Conservation (phyloP, 371 early-diverging fungal species). For the Basidiobolus meristosporus region DNA sequence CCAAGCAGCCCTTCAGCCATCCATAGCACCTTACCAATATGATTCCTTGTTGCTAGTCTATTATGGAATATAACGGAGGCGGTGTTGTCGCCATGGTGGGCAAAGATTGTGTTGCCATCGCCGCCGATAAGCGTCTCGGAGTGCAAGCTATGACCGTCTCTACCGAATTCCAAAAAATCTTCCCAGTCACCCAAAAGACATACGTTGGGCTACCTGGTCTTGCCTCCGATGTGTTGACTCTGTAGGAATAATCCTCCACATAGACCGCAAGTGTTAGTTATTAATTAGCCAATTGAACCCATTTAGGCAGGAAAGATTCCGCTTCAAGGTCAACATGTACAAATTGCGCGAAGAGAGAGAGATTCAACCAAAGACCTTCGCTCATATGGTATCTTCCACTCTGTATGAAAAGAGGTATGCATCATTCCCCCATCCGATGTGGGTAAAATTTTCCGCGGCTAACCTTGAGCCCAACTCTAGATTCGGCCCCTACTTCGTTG, state of each 20-base stretch:
- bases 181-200: slow-evolving; percentile 65
- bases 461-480: slow-evolving; percentile 18
- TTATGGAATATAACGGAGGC: slow-evolving; percentile 87
- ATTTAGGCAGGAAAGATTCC: slow-evolving; percentile 65
- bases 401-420: slow-evolving; percentile 84
- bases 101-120: slow-evolving; percentile 96
- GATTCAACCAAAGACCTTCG: slow-evolving; percentile 89
- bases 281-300: slow-evolving; percentile 1
- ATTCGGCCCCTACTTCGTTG: slow-evolving; percentile 92
- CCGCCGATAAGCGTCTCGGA: slow-evolving; percentile 87
- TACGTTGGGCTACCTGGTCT: slow-evolving; percentile 90
- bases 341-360: slow-evolving; percentile 90
- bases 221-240: slow-evolving; percentile 93
- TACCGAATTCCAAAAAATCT: slow-evolving; percentile 88
- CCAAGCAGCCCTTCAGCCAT: no score
- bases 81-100: slow-evolving; percentile 98
- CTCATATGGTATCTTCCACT: slow-evolving; percentile 90
- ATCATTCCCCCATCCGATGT: background rate
- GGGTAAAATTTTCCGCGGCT: background rate
- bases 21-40: no score
- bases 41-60: slow-evolving; percentile 24
- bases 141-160: slow-evolving; percentile 85
- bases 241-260: slow-evolving; percentile 29
- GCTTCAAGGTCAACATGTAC: slow-evolving; percentile 95
- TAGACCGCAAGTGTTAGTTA: background rate